Base-by-base conservation (phyloP, 192 early-diverging fungal genomes). In the Coemansia sp. region DNA sequence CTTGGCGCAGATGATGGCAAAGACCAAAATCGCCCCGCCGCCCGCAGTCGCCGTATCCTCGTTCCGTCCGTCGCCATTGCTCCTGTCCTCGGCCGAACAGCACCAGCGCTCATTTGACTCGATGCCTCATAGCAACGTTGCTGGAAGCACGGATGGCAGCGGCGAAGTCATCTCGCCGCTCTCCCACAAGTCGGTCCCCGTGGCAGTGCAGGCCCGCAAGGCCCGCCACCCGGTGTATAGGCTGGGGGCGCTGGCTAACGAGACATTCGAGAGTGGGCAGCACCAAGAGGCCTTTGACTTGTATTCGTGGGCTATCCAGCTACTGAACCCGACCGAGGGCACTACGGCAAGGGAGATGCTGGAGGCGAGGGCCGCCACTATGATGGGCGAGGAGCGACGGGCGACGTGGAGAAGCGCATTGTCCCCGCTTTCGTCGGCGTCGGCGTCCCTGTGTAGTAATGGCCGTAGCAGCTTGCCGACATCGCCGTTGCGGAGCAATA, bases 241-340 rank as follows among this genome's bases (percentile, higher is more conserved):
- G 7, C 67, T 84, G 24, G 74, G 74, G 2, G 62, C 77, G 20
- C 40, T 73, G 63, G 88, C 87, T 14, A 89, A 88, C 65, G 80
- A 83, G 16, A 77, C 73, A 26, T 89, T 79, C 58, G 85, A 84
- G 50, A 56, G 71, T 18, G 85, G 86, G 34, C 63, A 66, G 23
- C 85, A 87, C 66, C 59, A 65, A 39, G 83, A 82, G 0, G 85
- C 88, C 3, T 80, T 78, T 64, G 76, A 74, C 11, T 31, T 83
- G 31, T 84, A 84, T 64, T 74, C 83, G 62, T 76, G 74, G 74
- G 77, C 83, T 0, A 55, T 84, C 51, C 58, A 66, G 37, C 65
- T 84, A n/a, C 50, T 84, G 33, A 42, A 58, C 20, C 74, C 74
- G 23, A 68, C 61, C 18, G 59, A 53, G 2, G 71, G 69, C 48